phyloP scores from a whole-genome alignment of 2,329 filamentous ascomycete species.

The Colletotrichum sp. region DNA sequence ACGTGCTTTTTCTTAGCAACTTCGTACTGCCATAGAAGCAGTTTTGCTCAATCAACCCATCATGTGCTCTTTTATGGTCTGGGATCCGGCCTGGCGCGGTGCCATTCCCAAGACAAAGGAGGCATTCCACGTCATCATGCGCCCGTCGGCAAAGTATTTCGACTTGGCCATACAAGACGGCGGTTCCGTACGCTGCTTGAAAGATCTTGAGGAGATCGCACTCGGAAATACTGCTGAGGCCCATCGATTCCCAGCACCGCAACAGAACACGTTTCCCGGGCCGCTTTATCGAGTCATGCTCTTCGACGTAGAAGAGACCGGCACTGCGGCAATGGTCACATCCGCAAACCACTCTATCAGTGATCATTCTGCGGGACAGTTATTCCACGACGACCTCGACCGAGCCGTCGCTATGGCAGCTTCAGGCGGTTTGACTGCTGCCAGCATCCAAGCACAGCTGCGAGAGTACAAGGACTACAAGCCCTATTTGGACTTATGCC shows the following conservation, averaged over 20 bases:
- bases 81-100: not conserved
- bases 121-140: not conserved
- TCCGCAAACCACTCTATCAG: not conserved
- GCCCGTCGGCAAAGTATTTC: not conserved
- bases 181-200: not conserved
- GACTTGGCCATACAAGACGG: not conserved
- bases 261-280: not conserved
- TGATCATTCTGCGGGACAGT: not conserved
- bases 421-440: not conserved
- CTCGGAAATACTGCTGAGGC: not conserved
- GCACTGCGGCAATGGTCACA: not conserved
- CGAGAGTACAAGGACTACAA: not conserved
- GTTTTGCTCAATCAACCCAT: not conserved
- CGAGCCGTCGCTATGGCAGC: not conserved
- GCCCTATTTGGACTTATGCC: not conserved
- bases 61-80: not conserved
- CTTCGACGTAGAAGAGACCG: not conserved
- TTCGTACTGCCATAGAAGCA: not conserved
- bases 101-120: not conserved
- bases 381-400: not conserved
- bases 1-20: accelerated
- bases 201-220: not conserved
- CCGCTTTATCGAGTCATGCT: not conserved
- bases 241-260: not conserved
- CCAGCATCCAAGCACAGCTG: not conserved